Base-by-base conservation (phyloP, 2,329 filamentous ascomycete species). In the Anisogramma anomala region DNA sequence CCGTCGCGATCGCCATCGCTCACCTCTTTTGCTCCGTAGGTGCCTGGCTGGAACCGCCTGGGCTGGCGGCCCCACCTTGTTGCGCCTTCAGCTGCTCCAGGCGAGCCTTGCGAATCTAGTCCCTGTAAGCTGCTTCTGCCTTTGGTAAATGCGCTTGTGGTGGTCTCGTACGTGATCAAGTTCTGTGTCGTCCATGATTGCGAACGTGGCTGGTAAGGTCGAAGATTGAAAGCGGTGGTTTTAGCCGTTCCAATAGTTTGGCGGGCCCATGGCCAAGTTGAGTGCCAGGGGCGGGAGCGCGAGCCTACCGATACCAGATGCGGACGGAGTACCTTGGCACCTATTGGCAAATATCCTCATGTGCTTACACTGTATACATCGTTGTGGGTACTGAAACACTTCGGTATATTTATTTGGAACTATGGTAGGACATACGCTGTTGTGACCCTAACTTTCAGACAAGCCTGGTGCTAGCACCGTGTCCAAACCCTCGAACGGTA, bases 61-160 rank as follows among this genome's bases (percentile, higher is more conserved):
- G 64, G 46, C 67, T 64, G 34, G 64, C 63, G 39, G 62, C 64
- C 43, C 69, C 71, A 46, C 68, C 69, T 49, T 72, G 65, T 62
- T 83, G 69, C 53, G 87, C 74, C 63, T 93, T 91, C 51, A 96
- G 81, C 67, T 98, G 88, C 63, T 89, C 84, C 41, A 95, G 79
- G 48, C 91, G 86, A 55, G 89, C 89, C 62, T 85, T 83, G 59
- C 89, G 74, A 58, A 96, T 95, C 82, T 94, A 56, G 14, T 18
- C 7, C 3, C 18, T 13, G 25, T 28, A 14, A 17, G 30, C 19
- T 8, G 13, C 14, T 15, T 13, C 8, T n/a, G 3, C 27, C 3
- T 5, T 10, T 7, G 10, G 14, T 26, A 14, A 18, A 14, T 4
- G 13, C 2, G 2, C 10, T 36, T n/a, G 25, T n/a, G 15, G 2